A percentile compares a stretch with the other conserved stretches of the same genome.
phyloP scores from a whole-genome alignment of 441 rosid genomes.

The Caryocar brasiliense region DNA sequence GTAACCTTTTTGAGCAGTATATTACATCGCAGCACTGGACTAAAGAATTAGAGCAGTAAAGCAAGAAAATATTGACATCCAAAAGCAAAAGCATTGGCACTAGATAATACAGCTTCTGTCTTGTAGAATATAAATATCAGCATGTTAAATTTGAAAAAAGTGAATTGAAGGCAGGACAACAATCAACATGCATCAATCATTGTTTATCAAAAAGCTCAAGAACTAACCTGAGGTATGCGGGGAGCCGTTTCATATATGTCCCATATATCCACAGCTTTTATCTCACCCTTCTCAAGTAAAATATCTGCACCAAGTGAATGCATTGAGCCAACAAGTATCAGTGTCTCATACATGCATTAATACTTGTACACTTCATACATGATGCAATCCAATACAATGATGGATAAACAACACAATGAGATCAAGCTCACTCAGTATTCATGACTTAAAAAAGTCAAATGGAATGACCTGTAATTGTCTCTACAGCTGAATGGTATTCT shows the following conservation, averaged over 20 bases:
- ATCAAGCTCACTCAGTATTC: too few relatives aligned
- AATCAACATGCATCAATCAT: neutral
- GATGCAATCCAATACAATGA: too few relatives aligned
- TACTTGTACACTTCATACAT: too few relatives aligned
- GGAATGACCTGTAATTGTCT: slow-evolving; percentile 74
- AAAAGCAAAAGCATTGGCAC: too few relatives aligned
- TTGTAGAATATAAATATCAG: neutral
- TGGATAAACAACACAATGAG: too few relatives aligned
- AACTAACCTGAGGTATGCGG: slow-evolving; percentile 64
- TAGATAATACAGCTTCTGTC: too few relatives aligned
- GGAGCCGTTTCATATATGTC: slow-evolving; percentile 61
- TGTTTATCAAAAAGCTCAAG: neutral
- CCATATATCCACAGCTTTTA: slow-evolving; percentile 82
- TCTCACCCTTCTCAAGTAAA: slow-evolving; percentile 69
- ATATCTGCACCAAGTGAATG: slow-evolving; percentile 43
- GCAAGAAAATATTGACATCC: too few relatives aligned
- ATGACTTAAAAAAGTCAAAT: neutral
- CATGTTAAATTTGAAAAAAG: neutral
- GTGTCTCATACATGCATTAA: neutral
- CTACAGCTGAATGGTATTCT: slow-evolving; percentile 82
- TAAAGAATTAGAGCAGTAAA: too few relatives aligned
- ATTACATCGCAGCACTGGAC: too few relatives aligned
- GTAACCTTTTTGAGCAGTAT: too few relatives aligned
- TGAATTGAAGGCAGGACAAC: neutral
- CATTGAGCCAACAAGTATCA: slow-evolving; percentile 1